Conservation (phyloP, 495 filamentous ascomycete genomes). For the Terfezia claveryi region DNA sequence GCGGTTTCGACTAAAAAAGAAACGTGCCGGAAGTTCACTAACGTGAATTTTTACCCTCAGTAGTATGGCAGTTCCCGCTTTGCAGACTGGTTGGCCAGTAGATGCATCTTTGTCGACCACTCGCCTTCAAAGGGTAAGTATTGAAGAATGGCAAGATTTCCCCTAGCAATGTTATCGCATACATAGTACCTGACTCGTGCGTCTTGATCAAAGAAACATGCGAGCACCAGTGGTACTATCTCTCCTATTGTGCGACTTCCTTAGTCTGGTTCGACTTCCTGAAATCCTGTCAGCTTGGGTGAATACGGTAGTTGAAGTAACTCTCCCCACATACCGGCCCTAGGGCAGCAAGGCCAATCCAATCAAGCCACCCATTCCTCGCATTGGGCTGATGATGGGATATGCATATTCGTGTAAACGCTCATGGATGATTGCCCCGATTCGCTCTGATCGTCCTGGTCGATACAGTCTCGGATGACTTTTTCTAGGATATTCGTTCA, state of each 20-base stretch:
- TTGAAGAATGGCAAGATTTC: conserved; percentile 29
- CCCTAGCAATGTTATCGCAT: too few species aligned
- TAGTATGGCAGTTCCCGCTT: too few species aligned
- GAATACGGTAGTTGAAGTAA: conserved; percentile 19
- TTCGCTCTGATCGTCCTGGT: conserved; percentile 52
- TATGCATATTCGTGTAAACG: conserved; percentile 96
- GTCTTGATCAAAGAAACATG: conserved; percentile 97
- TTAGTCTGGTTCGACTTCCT: too few species aligned
- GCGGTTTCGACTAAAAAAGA: too few species aligned
- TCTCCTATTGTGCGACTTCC: conserved; percentile 70
- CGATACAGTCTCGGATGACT: conserved; percentile 66
- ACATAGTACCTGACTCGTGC: conserved; percentile 94
- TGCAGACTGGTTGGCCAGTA: too few species aligned
- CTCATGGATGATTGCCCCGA: conserved; percentile 75
- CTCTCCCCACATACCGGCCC: conserved; percentile 45
- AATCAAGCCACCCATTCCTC: conserved; percentile 81
- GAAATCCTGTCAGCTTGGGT: conserved; percentile 21
- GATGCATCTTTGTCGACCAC: too few species aligned
- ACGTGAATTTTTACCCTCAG: too few species aligned
- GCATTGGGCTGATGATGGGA: conserved; percentile 96
- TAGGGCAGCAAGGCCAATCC: conserved; percentile 81
- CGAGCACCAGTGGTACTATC: conserved; percentile 93
- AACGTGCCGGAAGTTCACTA: too few species aligned
- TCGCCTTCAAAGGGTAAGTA: too few species aligned
- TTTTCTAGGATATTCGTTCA: conserved; percentile 48